Base-by-base conservation (phyloP, 2,329 filamentous ascomycete species). In the Fusarium phyllophilum region DNA sequence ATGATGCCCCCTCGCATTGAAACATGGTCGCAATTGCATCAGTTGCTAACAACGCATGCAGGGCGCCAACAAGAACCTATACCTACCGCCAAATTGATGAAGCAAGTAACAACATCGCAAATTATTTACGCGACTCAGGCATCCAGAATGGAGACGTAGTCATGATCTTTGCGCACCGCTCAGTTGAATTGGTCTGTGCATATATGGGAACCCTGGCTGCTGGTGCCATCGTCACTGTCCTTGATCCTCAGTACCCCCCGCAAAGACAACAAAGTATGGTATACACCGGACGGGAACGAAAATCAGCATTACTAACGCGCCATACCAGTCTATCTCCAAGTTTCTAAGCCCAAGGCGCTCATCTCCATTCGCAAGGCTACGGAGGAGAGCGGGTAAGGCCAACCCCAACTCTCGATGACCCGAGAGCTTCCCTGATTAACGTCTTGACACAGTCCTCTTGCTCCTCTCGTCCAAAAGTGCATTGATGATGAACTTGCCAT, bases 1-100 rank as follows among this genome's bases (percentile, higher is more conserved):
- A 51, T 33, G 22, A 42, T 56, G 38, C 44, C 38, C 29, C 54
- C 18, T 24, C 24, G 29, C 38, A 56, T 56, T 33, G 22, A 44
- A 31, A 33, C 29, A 33, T 56, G 38, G 36, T 24, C 31, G 38
- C 24, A 42, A 24, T 33, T 56, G 22, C 39, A 33, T 56, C 54
- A 42, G 38, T 33, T 24, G 36, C 54, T 44, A n/a, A 56, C 17
- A 44, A 33, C 20, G 24, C 38, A 56, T 33, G 31, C 22, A 56
- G 38, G 54, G 54, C 39, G 6, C 55, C 39, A 46, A 34, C n/a
- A 57, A 60, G 57, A 20, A 60, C 24, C 29, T 60, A 38, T 14
- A 60, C 24, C 34, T 60, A 60, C 45, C 34, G 36, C 44, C 57
- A 60, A 31, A 60, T 60, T 60, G 33, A 60, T 52, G 33, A 60